phyloP scores from a whole-genome alignment of 352 stramenopile genomes.

The Phytophthora sp. region DNA sequence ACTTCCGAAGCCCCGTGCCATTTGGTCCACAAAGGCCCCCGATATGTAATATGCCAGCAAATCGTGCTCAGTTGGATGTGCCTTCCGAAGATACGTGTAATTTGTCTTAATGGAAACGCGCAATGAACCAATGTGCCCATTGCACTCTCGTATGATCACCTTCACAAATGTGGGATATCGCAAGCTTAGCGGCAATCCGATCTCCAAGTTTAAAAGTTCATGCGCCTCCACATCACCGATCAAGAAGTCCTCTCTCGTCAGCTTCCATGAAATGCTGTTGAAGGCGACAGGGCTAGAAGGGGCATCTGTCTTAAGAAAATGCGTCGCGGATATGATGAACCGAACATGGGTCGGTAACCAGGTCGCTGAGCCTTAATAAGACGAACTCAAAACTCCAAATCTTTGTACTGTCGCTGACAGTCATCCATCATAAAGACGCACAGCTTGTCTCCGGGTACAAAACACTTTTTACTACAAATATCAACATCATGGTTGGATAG shows the following conservation, averaged over 20 bases:
- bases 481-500: neutral
- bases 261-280: slow-evolving; percentile 9
- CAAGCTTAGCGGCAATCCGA: slow-evolving; percentile 6
- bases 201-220: slow-evolving; percentile 7
- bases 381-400: slow-evolving; percentile 16
- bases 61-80: slow-evolving; percentile 3
- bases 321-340: slow-evolving; percentile 23
- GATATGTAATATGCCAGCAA: slow-evolving; percentile 9
- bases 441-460: slow-evolving; percentile 3
- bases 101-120: slow-evolving; percentile 12
- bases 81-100: neutral
- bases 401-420: slow-evolving; percentile 13
- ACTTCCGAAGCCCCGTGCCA: slow-evolving; percentile 1
- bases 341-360: slow-evolving; percentile 10
- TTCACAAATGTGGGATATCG: slow-evolving; percentile 12
- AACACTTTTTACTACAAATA: neutral
- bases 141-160: slow-evolving; percentile 28
- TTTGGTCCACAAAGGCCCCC: neutral
- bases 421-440: slow-evolving; percentile 18
- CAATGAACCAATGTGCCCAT: slow-evolving; percentile 24
- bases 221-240: slow-evolving; percentile 18
- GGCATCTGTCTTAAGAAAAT: slow-evolving; percentile 10
- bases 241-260: slow-evolving; percentile 26
- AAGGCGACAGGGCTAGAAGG: slow-evolving; percentile 2
- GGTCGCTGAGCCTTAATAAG: slow-evolving; percentile 4